Base-by-base conservation (phyloP, 2,329 filamentous ascomycete genomes). In the Colletotrichum viniferum region DNA sequence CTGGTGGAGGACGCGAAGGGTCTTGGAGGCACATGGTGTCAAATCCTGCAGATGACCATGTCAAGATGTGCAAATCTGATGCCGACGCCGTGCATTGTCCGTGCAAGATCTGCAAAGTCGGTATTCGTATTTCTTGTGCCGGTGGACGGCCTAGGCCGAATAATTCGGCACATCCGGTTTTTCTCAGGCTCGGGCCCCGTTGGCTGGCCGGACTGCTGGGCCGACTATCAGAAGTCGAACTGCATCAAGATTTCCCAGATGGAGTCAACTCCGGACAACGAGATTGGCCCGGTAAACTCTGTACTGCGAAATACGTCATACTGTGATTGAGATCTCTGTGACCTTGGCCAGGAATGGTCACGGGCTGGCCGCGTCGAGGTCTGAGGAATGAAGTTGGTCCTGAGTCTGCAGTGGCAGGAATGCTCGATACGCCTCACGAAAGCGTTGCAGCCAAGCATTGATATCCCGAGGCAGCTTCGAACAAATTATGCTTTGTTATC, bases 191-290 rank as follows among this genome's bases (percentile, higher is more conserved):
- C 55, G 55, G 56, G 16, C 32, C 66, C 56, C 69, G 73, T 72
- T 63, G 69, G 43, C 62, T 72, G 69, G 63, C 73, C 73, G 73
- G 43, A 68, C 55, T 68, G 63, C 56, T 75, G 34, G 61, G 36
- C 62, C 62, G 69, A 67, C 72, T 64, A 52, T 32, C 34, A 62
- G 56, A 16, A 21, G 18, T n/a, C 24, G 38, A 10, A 48, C 24
- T 62, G 58, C 56, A 32, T 58, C 73, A 55, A 58, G 43, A 32
- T 66, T 26, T 32, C 21, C 30, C 18, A n/a, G 13, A 61, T 36
- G 28, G n/a, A 34, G 34, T 36, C 38, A 43, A 56, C 24, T 28
- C 32, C 36, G 72, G 62, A 55, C 30, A 26, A 28, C 62, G 21
- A 62, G 48, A 52, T 9, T 67, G 30, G 69, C 36, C 65, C 69